These are phyloP conservation scores for Oropetium thomaeum DNA, from an alignment of 176 grass and related monocot genomes.

Conservation along the genomic window DNA sequence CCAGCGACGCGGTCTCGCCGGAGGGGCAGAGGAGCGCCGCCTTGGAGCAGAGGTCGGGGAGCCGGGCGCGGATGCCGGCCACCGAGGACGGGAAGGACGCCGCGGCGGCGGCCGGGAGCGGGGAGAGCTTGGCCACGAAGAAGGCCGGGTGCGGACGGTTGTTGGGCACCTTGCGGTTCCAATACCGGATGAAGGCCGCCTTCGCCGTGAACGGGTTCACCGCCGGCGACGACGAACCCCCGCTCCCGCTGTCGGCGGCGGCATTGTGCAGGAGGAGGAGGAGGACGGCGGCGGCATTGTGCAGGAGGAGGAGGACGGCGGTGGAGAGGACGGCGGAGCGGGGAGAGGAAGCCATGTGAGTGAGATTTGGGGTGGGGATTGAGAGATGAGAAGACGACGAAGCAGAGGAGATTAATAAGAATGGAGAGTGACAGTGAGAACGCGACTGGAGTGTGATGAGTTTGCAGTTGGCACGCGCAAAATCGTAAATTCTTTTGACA, in stretches of 20 bases:
- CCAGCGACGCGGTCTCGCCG: neutral
- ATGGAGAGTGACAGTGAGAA: neutral
- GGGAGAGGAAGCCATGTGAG: constrained; percentile 32
- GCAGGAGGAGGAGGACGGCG: constrained; percentile 2
- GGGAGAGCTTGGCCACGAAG: constrained; percentile 73
- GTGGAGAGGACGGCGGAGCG: neutral
- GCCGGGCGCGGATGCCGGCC: constrained; percentile 12
- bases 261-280: neutral
- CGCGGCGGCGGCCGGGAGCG: constrained; percentile 44
- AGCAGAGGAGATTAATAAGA: neutral
- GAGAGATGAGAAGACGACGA: neutral
- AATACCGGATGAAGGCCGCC: constrained; percentile 83
- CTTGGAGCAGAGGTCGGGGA: constrained; percentile 57
- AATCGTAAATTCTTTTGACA: neutral
- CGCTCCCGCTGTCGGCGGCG: neutral
- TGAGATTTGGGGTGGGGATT: constrained; percentile 37
- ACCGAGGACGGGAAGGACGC: constrained; percentile 34
- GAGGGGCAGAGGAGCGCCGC: constrained; percentile 60
- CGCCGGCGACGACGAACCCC: neutral
- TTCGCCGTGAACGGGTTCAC: constrained; percentile 84
- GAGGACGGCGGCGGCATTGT: neutral
- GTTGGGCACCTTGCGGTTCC: constrained; percentile 83
- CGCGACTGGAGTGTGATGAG: neutral
- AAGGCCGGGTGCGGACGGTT: constrained; percentile 78
- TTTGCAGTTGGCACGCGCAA: neutral